Evolutionary conservation across 208 protist species (phyloP), one percentile per base, ranked within the genome.

Genomic region (Leishmania major): DNA sequence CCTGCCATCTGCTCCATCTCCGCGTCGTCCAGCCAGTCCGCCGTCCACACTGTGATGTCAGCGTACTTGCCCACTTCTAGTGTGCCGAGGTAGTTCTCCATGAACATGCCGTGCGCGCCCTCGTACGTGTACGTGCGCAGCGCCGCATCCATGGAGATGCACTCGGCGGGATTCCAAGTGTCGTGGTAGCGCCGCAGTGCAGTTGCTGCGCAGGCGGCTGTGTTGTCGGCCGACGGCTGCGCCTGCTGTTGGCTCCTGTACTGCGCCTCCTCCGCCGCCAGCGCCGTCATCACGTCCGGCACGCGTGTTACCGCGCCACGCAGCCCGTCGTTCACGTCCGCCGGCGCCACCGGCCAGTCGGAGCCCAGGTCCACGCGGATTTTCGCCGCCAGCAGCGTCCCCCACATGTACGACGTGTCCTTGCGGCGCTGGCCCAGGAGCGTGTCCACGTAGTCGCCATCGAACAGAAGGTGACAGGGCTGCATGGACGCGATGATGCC

Each of bases 401-500:
- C 84, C 83, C 88, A 91, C 28, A 89, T 73, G 77, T 94, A 96
- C 45, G 87, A 84, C 53, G 82, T 86, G 15, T 80, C 75, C 79
- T 89, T 89, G 60, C 88, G 87, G 31, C 78, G 75, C 51, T 78
- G 53, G 43, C 88, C 87, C 15, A 92, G 77, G 67, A 96, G 70
- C 49, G 19, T 72, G 43, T 93, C 89, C 49, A 91, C 77, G 76
- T 91, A 93, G 76, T 91, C 80, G 49, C 86, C 86, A 77, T 96
- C 90, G 40, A 92, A 92, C 22, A 89, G 81, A 10, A 96, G 74
- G 49, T 94, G 90, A 60, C 84, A 89, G 19, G 92, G 92, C 84
- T 96, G 92, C 88, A 96, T 92, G 25, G 85, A 92, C n/a, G 92
- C 92, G 77, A 93, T 92, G 71, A 94, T 91, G 71, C 79, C 80